Evolutionary conservation across 2,329 filamentous ascomycete genomes (phyloP), one percentile per base, ranked within the genome.

Genomic region (Xylariaceae sp.): DNA sequence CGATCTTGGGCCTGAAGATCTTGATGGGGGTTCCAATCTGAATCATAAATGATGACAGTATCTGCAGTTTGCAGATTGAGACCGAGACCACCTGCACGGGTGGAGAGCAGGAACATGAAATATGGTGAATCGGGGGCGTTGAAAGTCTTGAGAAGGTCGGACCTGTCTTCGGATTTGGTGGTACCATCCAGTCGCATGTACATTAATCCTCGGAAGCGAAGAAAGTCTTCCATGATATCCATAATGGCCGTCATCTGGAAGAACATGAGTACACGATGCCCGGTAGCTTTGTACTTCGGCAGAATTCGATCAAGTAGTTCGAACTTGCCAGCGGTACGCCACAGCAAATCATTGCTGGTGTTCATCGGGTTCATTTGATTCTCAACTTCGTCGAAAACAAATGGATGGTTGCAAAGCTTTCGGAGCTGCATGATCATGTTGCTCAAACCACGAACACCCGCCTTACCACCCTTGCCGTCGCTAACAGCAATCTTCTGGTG

Each of bases 241-340:
- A 99, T 99, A 67, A 99, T 99, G 54, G 95, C 91, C 4, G 94
- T 99, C 94, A 99, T 99, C 69, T 99, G 94, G 79, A 99, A 99
- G 81, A 99, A 99, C 88, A 99, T 97, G 68, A 99, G 78, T 27
- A 97, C 90, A 70, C 94, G 87, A 81, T 99, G 94, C 14, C 90
- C 90, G 1, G 89, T 91, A 3, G 81, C 85, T 60, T 89, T 82
- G 70, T 99, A 97, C 72, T 99, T 99, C 42, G 94, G 94, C 56
- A 99, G 70, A 54, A 99, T 78, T 45, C 94, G 82, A 68, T 99
- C 94, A 22, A 99, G 78, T 30, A 99, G 78, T 73, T 99, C 94
- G 62, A 99, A 99, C 72, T 99, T 99, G 66, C 94, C 95, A 30
- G 92, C 84, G 2, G 92, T 95, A 71, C 94, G 85, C 94, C 94